These are phyloP conservation scores for Globisporangium orthogonon DNA, from an alignment of 352 stramenopile species.

Conservation along the genomic window DNA sequence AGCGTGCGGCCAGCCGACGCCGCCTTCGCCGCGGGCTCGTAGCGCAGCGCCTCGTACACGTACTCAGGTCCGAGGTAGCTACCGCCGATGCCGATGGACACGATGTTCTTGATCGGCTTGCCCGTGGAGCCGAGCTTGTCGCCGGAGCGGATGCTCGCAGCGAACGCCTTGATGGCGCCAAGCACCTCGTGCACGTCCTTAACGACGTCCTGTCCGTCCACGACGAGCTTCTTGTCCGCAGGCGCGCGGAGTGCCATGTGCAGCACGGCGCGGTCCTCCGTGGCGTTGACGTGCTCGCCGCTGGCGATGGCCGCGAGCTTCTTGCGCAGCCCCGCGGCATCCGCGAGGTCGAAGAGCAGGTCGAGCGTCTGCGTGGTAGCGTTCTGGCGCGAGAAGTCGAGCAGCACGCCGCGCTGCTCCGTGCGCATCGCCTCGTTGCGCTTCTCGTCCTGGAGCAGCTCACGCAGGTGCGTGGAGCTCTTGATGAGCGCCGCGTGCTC, in stretches of 20 bases:
- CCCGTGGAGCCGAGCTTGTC: slow-evolving; percentile 88
- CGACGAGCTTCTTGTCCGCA: slow-evolving; percentile 71
- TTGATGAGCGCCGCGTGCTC: slow-evolving; percentile 79
- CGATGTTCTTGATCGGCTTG: slow-evolving; percentile 92
- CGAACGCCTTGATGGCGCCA: slow-evolving; percentile 93
- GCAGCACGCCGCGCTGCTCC: slow-evolving; percentile 89
- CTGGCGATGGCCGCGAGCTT: slow-evolving; percentile 89
- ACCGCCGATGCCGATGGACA: slow-evolving; percentile 96
- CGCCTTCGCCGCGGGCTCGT: slow-evolving; percentile 82
- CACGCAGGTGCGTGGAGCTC: slow-evolving; percentile 80
- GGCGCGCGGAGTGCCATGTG: slow-evolving; percentile 94
- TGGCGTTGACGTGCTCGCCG: slow-evolving; percentile 95
- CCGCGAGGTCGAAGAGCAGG: slow-evolving; percentile 90
- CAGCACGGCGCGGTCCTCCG: slow-evolving; percentile 93
- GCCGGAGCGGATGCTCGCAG: slow-evolving; percentile 86
- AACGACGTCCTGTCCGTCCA: slow-evolving; percentile 95
- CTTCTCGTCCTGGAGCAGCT: slow-evolving; percentile 85
- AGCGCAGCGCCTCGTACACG: slow-evolving; percentile 92
- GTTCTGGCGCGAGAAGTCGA: slow-evolving; percentile 95
- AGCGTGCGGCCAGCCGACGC: slow-evolving; percentile 83
- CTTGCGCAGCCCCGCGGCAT: slow-evolving; percentile 80
- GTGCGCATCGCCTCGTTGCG: slow-evolving; percentile 89
- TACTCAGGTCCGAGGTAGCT: slow-evolving; percentile 96
- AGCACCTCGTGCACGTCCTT: slow-evolving; percentile 94
- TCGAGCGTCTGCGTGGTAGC: slow-evolving; percentile 85